phyloP scores from a whole-genome alignment of 2,329 filamentous ascomycete species.

The Ophiosphaerella korrae region DNA sequence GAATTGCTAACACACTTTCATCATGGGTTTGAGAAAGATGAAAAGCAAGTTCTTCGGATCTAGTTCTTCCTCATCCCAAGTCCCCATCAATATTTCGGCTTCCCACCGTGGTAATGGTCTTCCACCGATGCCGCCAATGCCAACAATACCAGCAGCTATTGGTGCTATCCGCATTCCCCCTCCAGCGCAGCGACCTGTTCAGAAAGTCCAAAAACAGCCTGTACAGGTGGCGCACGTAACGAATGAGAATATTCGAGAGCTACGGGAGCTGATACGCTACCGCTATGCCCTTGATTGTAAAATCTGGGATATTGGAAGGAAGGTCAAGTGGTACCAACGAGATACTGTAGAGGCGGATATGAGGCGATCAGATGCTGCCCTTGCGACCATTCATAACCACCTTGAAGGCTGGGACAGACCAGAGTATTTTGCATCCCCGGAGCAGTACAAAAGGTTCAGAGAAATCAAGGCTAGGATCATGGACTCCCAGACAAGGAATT shows the following conservation, averaged over 20 bases:
- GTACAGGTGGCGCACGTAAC: conserved; percentile 5
- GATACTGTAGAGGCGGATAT: conserved; percentile 15
- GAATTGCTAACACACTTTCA: not conserved
- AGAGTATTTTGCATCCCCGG: conserved; percentile 10
- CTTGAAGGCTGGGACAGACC: conserved; percentile 14
- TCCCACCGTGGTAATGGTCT: not conserved
- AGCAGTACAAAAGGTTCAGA: conserved; percentile 10
- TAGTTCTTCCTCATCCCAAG: not conserved
- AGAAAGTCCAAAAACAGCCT: conserved; percentile 5
- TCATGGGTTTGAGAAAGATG: conserved; percentile 1
- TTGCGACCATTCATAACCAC: conserved; percentile 6
- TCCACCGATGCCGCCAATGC: not conserved
- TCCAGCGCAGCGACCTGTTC: not conserved
- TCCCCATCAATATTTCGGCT: not conserved
- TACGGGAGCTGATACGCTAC: conserved; percentile 20
- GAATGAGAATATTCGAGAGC: conserved; percentile 12
- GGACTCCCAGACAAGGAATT: conserved; percentile 10
- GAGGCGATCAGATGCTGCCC: conserved; percentile 14
- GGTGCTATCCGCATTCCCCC: not conserved
- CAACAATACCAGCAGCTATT: not conserved
- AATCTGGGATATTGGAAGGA: conserved; percentile 14
- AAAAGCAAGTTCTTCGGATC: conserved; percentile 4
- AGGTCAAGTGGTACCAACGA: conserved; percentile 8
- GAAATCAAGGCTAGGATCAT: conserved; percentile 17
- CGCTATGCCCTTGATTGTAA: conserved; percentile 19